phyloP scores from a whole-genome alignment of 192 early-diverging fungal species.

The Spinellus fusiger region DNA sequence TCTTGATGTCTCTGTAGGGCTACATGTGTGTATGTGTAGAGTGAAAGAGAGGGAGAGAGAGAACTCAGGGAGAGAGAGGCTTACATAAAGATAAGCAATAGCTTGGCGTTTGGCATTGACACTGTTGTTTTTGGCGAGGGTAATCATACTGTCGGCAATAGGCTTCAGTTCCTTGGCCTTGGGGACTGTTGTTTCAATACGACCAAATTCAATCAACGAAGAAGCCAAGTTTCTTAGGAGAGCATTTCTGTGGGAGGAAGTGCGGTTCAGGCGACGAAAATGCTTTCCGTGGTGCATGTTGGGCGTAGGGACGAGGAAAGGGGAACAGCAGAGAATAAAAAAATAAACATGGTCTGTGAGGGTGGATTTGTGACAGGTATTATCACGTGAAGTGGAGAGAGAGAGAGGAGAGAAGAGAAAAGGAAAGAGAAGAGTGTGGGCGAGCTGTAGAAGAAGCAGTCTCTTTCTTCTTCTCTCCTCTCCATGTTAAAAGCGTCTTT shows the following conservation, averaged over 20 bases:
- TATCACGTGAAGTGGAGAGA: neutral
- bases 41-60: neutral
- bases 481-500: too few relatives aligned
- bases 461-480: too few relatives aligned
- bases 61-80: neutral
- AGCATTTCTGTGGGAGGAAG: constrained; percentile 61
- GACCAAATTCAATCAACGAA: constrained; percentile 79
- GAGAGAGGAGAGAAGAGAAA: neutral
- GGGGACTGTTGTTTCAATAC: constrained; percentile 88
- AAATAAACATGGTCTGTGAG: neutral
- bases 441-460: neutral
- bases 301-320: neutral
- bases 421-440: neutral
- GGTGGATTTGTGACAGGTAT: neutral
- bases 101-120: constrained; percentile 55
- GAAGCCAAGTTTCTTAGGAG: constrained; percentile 82
- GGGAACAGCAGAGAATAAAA: neutral
- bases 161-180: constrained; percentile 88
- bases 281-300: constrained; percentile 59
- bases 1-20: neutral
- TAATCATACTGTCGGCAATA: constrained; percentile 83
- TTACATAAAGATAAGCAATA: constrained; percentile 47
- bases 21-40: neutral
- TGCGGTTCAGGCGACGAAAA: constrained; percentile 56
- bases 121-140: constrained; percentile 71